Conservation (phyloP, 805 yeast genomes). For the Metschnikowia baotianmanensis region DNA sequence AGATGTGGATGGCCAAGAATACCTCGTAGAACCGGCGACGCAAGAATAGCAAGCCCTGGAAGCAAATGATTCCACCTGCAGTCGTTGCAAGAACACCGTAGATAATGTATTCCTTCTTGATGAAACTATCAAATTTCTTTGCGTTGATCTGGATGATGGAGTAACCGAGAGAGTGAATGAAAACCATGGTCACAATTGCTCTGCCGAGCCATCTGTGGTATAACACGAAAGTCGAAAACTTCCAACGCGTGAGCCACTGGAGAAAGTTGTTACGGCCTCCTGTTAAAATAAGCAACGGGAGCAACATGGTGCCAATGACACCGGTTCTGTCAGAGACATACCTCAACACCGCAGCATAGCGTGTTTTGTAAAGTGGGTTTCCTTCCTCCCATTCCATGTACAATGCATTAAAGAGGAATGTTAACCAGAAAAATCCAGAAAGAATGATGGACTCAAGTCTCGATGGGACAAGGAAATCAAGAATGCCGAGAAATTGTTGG, state of each 20-base stretch:
- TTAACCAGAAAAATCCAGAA: constrained; percentile 21
- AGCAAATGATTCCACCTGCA: constrained; percentile 15
- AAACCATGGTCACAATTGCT: constrained; percentile 16
- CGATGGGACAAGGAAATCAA: constrained; percentile 29
- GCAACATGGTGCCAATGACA: constrained; percentile 17
- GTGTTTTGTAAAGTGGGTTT: constrained; percentile 34
- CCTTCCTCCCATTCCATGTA: constrained; percentile 25
- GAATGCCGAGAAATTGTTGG: constrained; percentile 19
- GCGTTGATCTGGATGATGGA: constrained; percentile 5
- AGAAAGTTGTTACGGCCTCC: constrained; percentile 22
- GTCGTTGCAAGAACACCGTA: constrained; percentile 16
- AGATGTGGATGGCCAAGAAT: constrained; percentile 18
- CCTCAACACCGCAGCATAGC: constrained; percentile 11
- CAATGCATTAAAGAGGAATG: constrained; percentile 14
- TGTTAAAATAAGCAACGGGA: constrained; percentile 18
- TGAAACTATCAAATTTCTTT: constrained; percentile 2
- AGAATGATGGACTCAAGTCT: constrained; percentile 24
- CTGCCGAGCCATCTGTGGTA: constrained; percentile 22
- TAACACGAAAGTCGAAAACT: constrained; percentile 17
- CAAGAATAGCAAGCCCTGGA: constrained; percentile 19
- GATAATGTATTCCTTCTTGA: constrained; percentile 11
- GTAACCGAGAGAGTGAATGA: constrained; percentile 17
- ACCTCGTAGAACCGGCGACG: constrained; percentile 18
- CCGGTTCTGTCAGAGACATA: constrained; percentile 18
- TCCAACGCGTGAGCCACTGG: constrained; percentile 22